Percentiles rank a stretch among this genome's conserved stretches.
These are phyloP conservation scores for Penicillium hordei DNA, from an alignment of 2,329 filamentous ascomycete species.

Conservation along the genomic window DNA sequence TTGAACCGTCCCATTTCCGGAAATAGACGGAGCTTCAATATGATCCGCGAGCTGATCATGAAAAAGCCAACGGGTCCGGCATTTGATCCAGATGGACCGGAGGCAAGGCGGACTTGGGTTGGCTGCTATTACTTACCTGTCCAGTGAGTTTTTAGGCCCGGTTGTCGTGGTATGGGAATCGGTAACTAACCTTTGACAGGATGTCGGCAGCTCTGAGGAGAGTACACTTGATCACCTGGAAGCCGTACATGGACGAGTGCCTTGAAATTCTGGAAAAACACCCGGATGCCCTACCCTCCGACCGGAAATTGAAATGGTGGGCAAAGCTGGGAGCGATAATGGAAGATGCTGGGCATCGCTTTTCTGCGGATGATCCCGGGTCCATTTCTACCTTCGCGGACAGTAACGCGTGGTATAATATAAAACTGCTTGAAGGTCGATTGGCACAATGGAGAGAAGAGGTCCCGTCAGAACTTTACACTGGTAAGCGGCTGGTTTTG, in stretches of 20 bases:
- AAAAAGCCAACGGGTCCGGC: conserved; percentile 34
- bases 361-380: conserved; percentile 65
- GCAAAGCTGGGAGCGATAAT: conserved; percentile 61
- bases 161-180: neutral
- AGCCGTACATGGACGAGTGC: conserved; percentile 63
- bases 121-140: conserved; percentile 62
- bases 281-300: conserved; percentile 57
- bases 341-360: conserved; percentile 67
- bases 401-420: conserved; percentile 61
- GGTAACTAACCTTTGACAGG: conserved; percentile 35
- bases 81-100: conserved; percentile 54
- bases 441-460: conserved; percentile 59
- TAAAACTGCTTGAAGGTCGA: conserved; percentile 65
- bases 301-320: conserved; percentile 58
- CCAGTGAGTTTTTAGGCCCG: conserved; percentile 41
- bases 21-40: conserved; percentile 33
- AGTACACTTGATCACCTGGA: conserved; percentile 60
- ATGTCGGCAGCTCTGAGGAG: conserved; percentile 60
- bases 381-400: conserved; percentile 58
- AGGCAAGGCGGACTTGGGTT: conserved; percentile 60
- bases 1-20: conserved; percentile 59
- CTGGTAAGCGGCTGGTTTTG: conserved; percentile 51
- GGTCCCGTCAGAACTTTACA: conserved; percentile 55
- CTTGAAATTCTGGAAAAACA: conserved; percentile 58
- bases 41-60: conserved; percentile 41